phyloP scores from a whole-genome alignment of 2,329 filamentous ascomycete species.

The Aureobasidium sp. region DNA sequence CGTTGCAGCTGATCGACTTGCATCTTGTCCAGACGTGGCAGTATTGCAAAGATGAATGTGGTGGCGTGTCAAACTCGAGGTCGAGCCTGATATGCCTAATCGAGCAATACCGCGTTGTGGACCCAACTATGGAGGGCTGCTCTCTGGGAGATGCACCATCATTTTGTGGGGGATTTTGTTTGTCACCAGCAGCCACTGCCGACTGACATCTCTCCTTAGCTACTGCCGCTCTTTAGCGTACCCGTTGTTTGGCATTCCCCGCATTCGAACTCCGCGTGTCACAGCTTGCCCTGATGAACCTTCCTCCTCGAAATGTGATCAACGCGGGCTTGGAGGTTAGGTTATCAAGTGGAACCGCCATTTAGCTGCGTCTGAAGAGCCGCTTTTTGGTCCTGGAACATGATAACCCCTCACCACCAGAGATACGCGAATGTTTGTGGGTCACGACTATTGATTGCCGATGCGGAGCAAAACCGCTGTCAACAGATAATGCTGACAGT shows the following conservation, averaged over 20 bases:
- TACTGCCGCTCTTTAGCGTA: background rate
- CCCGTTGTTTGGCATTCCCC: background rate
- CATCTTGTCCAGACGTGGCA: background rate
- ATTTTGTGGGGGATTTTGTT: background rate
- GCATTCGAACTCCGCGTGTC: background rate
- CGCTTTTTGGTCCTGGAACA: background rate
- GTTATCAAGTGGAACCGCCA: background rate
- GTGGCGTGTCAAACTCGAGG: background rate
- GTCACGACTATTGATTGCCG: background rate
- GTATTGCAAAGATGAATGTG: background rate
- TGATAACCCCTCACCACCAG: background rate
- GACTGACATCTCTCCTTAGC: background rate
- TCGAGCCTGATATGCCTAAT: slow-evolving; percentile 4
- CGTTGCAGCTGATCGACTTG: background rate
- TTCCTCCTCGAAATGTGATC: background rate
- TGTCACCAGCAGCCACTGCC: background rate
- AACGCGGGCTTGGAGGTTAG: background rate
- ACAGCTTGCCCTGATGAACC: background rate
- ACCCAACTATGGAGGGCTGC: background rate
- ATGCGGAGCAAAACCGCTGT: background rate
- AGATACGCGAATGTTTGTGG: background rate
- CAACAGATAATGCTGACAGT: background rate
- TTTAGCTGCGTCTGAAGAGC: background rate
- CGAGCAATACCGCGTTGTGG: background rate
- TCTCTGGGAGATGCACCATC: background rate